Evolutionary conservation across 306 rosid genomes (phyloP), one percentile per base, ranked within the genome.

Genomic region (Cyamopsis tetragonoloba): DNA sequence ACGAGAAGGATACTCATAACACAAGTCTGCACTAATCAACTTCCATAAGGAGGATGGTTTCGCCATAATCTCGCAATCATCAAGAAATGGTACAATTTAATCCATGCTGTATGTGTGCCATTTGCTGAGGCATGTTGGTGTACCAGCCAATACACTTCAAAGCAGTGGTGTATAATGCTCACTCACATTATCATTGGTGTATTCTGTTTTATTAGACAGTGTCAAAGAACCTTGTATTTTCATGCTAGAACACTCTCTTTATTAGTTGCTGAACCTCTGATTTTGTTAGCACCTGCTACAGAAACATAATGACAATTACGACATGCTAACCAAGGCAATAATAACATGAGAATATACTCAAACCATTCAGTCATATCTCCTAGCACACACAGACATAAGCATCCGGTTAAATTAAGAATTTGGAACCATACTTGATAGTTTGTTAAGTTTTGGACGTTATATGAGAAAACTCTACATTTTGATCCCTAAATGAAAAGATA

Each of bases 231-330:
- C 68, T 63, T 37, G 70, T 55, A 37, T 70, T 50, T 41, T 76
- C 77, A 74, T 2, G 80, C 80, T 7, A 66, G 1, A 70, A 41
- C 67, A 42, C 72, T 74, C 77, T 80, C 76, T 68, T 73, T 61
- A 44, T 19, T 38, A 15, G 61, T 27, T 30, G 59, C 77, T 37
- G 85, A 69, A 55, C 80, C 88, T 31, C 78, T 75, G 60, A 32
- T 32, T 64, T 74, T 47, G 61, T 60, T 55, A 9, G 62, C 68
- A 54, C 62, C 73, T 12, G 86, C 79, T 62, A 31, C 72, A 79
- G 53, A 70, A 34, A 30, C 49, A 49, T 44, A 70, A 58, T 70
- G 55, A 75, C 50, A 38, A 27, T 68, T 47, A 60, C 27, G 9
- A 50, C 31, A 22, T 38, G 38, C 41, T 70, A 50, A 13, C 17